Conservation (phyloP, 306 rosid genomes). For the Lotus japonicus region DNA sequence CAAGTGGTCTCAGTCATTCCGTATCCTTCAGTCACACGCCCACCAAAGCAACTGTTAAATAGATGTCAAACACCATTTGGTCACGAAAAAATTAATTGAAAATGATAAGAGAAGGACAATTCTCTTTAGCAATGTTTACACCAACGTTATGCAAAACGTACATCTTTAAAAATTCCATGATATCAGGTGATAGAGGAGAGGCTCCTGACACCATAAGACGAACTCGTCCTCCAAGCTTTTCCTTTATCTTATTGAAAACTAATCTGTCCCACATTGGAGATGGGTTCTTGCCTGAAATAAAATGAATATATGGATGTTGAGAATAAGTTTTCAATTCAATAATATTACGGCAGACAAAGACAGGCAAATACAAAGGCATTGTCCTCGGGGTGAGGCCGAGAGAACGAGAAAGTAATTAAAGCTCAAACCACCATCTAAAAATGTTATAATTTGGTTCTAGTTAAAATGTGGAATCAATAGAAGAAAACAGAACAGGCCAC, state of each 20-base stretch:
- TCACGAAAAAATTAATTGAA: neutral
- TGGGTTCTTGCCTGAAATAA: slow-evolving; percentile 71
- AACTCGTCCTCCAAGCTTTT: slow-evolving; percentile 90
- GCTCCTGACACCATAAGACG: slow-evolving; percentile 91
- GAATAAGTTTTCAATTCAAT: neutral
- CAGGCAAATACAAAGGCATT: neutral
- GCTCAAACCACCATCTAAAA: neutral
- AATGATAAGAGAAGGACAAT: neutral
- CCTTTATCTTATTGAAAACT: slow-evolving; percentile 95
- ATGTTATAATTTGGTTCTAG: too few relatives aligned
- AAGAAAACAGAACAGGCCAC: too few relatives aligned
- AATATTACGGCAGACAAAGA: neutral
- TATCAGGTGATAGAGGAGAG: slow-evolving; percentile 94
- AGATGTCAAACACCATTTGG: slow-evolving; percentile 20
- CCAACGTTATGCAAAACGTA: slow-evolving; percentile 35
- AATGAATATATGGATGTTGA: neutral
- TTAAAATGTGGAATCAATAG: too few relatives aligned
- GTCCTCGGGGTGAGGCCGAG: neutral
- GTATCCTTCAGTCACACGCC: slow-evolving; percentile 79
- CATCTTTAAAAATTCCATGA: slow-evolving; percentile 92
- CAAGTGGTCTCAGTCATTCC: slow-evolving; percentile 98
- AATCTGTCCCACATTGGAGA: slow-evolving; percentile 95
- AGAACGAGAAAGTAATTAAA: neutral
- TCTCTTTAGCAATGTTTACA: slow-evolving; percentile 10
- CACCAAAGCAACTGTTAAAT: slow-evolving; percentile 77